Evolutionary conservation across 768 basidiomycete genomes (phyloP).

Genomic region (Inosperma sp.): DNA sequence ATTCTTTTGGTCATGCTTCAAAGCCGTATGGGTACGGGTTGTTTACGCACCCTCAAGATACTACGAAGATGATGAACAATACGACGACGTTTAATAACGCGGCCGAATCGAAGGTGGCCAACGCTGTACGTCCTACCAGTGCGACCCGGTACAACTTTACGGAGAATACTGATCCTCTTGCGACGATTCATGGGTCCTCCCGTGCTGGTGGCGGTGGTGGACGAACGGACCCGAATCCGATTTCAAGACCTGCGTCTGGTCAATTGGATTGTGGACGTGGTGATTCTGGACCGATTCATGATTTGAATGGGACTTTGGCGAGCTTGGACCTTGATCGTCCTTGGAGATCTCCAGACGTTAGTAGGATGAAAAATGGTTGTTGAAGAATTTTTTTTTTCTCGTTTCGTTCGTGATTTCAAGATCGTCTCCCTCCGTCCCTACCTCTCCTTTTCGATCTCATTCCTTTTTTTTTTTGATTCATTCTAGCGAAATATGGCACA

Average conservation of each 20-base stretch:
- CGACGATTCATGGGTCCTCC: slow-evolving; percentile 39
- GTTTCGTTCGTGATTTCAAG: not conserved
- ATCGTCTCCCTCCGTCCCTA: not conserved
- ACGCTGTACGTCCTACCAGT: slow-evolving; percentile 37
- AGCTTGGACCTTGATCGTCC: slow-evolving; percentile 59
- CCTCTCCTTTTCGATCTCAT: not conserved
- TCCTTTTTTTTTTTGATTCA: not conserved
- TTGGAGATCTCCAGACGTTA: slow-evolving; percentile 5
- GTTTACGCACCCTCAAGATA: slow-evolving; percentile 37
- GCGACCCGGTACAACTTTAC: slow-evolving; percentile 47
- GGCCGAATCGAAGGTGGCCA: slow-evolving; percentile 18
- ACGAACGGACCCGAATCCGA: slow-evolving; percentile 44
- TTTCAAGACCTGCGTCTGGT: slow-evolving; percentile 53
- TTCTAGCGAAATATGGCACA: not conserved
- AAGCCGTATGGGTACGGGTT: slow-evolving; percentile 52
- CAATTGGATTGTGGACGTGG: slow-evolving; percentile 28
- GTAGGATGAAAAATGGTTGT: not conserved
- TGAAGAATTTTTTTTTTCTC: not conserved
- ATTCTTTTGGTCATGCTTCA: slow-evolving; percentile 43
- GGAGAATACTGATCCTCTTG: slow-evolving; percentile 36
- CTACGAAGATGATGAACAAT: slow-evolving; percentile 34
- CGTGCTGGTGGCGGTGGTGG: too few species aligned
- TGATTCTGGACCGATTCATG: slow-evolving; percentile 51
- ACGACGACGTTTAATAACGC: slow-evolving; percentile 13
- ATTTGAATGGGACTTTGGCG: slow-evolving; percentile 73